Evolutionary conservation across 371 early-diverging fungal genomes (phyloP).

Genomic region (Dentiscutata heterogama): DNA sequence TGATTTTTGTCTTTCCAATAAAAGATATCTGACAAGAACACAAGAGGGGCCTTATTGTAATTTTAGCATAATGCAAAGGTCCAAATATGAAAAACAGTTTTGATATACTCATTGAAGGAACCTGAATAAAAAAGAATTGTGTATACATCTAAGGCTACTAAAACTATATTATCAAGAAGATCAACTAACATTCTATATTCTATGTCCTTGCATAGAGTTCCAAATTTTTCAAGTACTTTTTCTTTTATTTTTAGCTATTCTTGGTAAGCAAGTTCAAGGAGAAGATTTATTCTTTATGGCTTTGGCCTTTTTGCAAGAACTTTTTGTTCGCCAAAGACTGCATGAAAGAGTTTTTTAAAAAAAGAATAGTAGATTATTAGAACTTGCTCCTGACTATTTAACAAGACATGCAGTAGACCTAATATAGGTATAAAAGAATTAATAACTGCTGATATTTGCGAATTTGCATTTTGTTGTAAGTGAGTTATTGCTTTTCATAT

Average conservation of each 20-base stretch:
- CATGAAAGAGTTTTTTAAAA: conserved; percentile 23
- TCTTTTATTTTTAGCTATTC: not conserved
- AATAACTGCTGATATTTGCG: not conserved
- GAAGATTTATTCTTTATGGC: conserved; percentile 8
- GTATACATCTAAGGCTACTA: not conserved
- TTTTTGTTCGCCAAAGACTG: not conserved
- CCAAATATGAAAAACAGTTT: not conserved
- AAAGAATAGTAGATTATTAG: too few species aligned
- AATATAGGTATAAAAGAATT: too few species aligned
- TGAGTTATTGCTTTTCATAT: conserved; percentile 27
- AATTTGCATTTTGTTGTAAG: not conserved
- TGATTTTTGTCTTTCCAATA: too few species aligned
- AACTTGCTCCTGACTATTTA: too few species aligned
- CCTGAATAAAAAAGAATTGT: not conserved
- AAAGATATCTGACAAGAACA: conserved; percentile 40
- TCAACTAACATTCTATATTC: not conserved
- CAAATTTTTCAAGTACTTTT: too few species aligned
- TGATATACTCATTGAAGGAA: not conserved
- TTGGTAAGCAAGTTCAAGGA: not conserved
- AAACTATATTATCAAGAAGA: not conserved
- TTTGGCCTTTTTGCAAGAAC: conserved; percentile 4
- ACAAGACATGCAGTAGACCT: too few species aligned
- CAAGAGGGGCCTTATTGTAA: not conserved
- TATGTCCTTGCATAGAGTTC: too few species aligned
- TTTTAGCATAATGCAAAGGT: not conserved